Evolutionary conservation across 192 early-diverging fungal genomes (phyloP).

Genomic region (Cetraspora pellucida): DNA sequence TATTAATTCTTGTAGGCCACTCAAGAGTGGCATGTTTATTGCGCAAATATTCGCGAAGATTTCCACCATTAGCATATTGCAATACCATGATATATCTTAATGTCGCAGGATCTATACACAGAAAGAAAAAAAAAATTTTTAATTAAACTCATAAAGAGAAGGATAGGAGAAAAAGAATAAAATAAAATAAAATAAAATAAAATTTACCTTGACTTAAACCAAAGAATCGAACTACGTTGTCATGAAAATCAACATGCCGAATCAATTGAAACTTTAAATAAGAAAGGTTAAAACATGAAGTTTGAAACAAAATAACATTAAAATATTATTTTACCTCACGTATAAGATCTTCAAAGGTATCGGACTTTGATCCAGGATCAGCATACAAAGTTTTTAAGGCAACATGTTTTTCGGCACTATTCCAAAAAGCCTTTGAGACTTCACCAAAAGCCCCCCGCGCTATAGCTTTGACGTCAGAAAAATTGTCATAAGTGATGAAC

Average conservation of each 20-base stretch:
- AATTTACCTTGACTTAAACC: background rate
- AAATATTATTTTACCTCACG: background rate
- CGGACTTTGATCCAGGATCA: background rate
- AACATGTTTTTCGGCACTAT: background rate
- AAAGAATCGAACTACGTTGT: background rate
- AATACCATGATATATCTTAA: background rate
- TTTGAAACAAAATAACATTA: no score
- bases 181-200: no score
- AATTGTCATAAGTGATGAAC: background rate
- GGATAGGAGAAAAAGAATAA: no score
- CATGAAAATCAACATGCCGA: background rate
- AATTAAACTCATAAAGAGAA: no score
- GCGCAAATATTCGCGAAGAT: slow-evolving; percentile 3
- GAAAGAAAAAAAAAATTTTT: no score
- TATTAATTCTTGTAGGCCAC: background rate
- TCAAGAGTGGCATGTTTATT: background rate
- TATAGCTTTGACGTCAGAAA: background rate
- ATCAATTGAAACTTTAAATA: background rate
- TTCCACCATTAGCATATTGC: slow-evolving; percentile 22
- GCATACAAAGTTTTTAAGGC: slow-evolving; percentile 3
- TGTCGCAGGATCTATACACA: no score
- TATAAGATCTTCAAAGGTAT: background rate
- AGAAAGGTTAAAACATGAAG: no score
- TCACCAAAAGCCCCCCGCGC: slow-evolving; percentile 7
- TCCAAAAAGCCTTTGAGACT: background rate